These are phyloP conservation scores for Inga oerstediana DNA, from an alignment of 306 rosid genomes.

Conservation along the genomic window DNA sequence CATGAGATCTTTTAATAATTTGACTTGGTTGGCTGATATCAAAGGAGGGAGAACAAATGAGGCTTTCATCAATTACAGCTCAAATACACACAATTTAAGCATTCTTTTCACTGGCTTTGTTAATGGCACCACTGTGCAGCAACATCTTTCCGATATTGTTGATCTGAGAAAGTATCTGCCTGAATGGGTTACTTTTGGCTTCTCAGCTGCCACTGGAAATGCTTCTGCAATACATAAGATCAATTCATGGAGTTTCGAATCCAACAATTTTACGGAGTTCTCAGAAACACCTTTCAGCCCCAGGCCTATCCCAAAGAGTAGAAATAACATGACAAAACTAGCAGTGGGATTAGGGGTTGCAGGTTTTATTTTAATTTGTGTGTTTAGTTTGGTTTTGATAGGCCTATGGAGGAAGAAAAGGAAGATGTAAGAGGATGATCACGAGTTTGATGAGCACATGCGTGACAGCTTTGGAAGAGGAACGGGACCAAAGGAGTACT, in stretches of 20 bases:
- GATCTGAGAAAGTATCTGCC: background rate
- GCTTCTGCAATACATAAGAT: background rate
- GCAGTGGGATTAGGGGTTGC: background rate
- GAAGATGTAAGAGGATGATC: constrained; percentile 9
- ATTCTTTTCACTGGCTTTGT: background rate
- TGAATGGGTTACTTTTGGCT: constrained; percentile 13
- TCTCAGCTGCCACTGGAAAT: background rate
- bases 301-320: background rate
- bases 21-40: background rate
- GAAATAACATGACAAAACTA: background rate
- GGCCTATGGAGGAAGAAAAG: background rate
- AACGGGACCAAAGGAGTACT: constrained; percentile 16
- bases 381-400: background rate
- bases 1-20: background rate
- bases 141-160: background rate
- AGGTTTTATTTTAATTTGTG: background rate
- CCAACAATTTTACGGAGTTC: background rate
- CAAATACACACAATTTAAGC: background rate
- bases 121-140: background rate
- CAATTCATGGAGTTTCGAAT: background rate
- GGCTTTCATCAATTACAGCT: background rate
- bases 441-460: constrained; percentile 19
- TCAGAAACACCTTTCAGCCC: background rate
- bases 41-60: background rate
- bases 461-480: constrained; percentile 32